Evolutionary conservation across 805 yeast genomes (phyloP).

Genomic region (Metschnikowia proteae): DNA sequence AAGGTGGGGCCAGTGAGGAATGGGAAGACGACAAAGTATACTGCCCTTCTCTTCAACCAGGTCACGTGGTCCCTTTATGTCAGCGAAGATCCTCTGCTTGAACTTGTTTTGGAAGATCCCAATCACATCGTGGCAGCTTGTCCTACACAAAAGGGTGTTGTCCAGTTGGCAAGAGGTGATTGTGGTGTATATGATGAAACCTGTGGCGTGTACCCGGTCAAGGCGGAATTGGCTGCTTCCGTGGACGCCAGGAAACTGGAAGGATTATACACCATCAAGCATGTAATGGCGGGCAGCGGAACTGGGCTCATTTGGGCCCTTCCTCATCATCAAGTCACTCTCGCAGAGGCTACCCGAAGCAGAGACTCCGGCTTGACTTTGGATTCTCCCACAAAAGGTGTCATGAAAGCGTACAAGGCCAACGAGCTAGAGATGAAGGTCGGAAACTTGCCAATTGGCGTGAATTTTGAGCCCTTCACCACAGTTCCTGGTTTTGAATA

Average conservation of each 20-base stretch:
- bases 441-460: slow-evolving; percentile 35
- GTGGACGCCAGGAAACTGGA: slow-evolving; percentile 24
- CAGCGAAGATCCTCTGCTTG: slow-evolving; percentile 32
- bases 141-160: slow-evolving; percentile 28
- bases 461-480: slow-evolving; percentile 57
- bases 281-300: slow-evolving; percentile 25
- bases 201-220: slow-evolving; percentile 59
- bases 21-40: slow-evolving; percentile 47
- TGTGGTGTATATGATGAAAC: slow-evolving; percentile 47
- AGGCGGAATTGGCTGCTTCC: slow-evolving; percentile 39
- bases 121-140: slow-evolving; percentile 30
- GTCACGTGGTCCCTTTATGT: slow-evolving; percentile 68
- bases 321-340: slow-evolving; percentile 47
- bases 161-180: slow-evolving; percentile 59
- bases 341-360: slow-evolving; percentile 25
- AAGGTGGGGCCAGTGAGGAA: slow-evolving; percentile 26
- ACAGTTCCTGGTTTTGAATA: slow-evolving; percentile 19
- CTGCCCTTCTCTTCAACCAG: slow-evolving; percentile 50
- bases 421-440: slow-evolving; percentile 40
- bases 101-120: slow-evolving; percentile 28
- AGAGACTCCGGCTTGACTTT: slow-evolving; percentile 32
- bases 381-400: slow-evolving; percentile 51
- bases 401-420: slow-evolving; percentile 43
- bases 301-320: slow-evolving; percentile 45
- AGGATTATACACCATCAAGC: slow-evolving; percentile 30